Base-by-base conservation (phyloP, 352 stramenopile genomes). In the Globisporangium abappressorium region DNA sequence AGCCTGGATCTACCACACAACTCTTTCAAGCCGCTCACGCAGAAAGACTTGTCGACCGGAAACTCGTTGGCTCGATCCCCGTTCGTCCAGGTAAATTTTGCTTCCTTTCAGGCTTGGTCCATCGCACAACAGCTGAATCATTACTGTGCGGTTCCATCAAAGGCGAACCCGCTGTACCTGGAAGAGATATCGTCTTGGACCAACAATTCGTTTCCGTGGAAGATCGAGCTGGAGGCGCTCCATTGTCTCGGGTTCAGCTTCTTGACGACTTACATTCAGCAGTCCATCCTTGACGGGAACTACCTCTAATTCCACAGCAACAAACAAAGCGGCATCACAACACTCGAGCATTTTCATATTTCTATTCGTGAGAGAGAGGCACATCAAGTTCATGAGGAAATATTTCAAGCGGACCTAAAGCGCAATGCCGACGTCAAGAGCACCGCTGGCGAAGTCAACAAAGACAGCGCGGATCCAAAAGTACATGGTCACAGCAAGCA, bases 161-260 rank as follows among this genome's bases (percentile, higher is more conserved):
- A 95, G 87, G 78, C 75, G 26, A 84, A 92, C 18, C 30, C 69
- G 11, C 14, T 43, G 26, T 94, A 91, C 60, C 69, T 70, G 12
- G 55, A 75, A 11, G 87, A 95, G 72, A 66, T 94, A 18, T 22
- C 75, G 36, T 70, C 78, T 57, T 95, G 87, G 87, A 73, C 76
- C 3, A 65, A 70, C 18, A 47, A 64, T 7, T 28, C 62, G 8
- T 55, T 90, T n/a, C 76, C 81, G 7, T 86, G 71, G 68, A 95
- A 95, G 75, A 81, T 95, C 26, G 87, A 95, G 69, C 70, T 95
- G 18, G 87, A 95, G 75, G 87, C 84, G 22, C 73, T 95, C 24
- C 82, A 95, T 66, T 79, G 82, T 2, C 81, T 92, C 49, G 85
- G 84, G 0, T 95, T 95, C 66, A 84, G 74, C 30, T 94, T 90